phyloP scores from a whole-genome alignment of 2,329 filamentous ascomycete species.

The Alternaria rosae region DNA sequence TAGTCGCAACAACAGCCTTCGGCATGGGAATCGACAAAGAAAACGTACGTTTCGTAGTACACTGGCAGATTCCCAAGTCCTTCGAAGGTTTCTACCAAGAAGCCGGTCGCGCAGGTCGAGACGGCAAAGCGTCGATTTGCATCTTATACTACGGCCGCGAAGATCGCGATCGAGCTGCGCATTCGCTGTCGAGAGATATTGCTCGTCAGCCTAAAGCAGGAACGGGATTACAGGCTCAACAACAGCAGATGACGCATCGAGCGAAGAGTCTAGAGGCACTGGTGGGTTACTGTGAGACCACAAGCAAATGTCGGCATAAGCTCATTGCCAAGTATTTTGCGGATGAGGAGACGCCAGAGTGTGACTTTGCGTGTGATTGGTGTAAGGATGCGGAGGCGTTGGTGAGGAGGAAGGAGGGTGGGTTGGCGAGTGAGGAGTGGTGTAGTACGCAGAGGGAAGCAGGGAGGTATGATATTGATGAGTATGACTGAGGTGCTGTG shows the following conservation, averaged over 20 bases:
- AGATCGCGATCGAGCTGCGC: conserved; percentile 77
- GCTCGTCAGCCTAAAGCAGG: conserved; percentile 58
- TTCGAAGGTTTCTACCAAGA: conserved; percentile 98
- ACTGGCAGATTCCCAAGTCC: conserved; percentile 92
- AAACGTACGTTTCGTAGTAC: conserved; percentile 90
- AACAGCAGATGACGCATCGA: conserved; percentile 50
- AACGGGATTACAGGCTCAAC: conserved; percentile 43
- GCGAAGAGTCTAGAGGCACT: conserved; percentile 62
- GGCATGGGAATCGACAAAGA: conserved; percentile 98
- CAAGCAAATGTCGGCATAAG: conserved; percentile 73
- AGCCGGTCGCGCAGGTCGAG: conserved; percentile 87
- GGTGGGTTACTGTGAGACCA: conserved; percentile 82
- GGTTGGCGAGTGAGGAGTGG: conserved; percentile 59
- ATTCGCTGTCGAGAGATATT: conserved; percentile 57
- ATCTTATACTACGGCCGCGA: conserved; percentile 91
- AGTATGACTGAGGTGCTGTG: conserved; percentile 39
- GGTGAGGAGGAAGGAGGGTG: conserved; percentile 53
- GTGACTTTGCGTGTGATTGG: conserved; percentile 60
- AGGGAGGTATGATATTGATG: conserved; percentile 51
- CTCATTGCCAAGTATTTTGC: conserved; percentile 49
- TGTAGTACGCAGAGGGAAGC: conserved; percentile 56
- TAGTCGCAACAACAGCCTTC: conserved; percentile 94
- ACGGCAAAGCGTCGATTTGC: conserved; percentile 85
- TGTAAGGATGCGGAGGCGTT: conserved; percentile 54
- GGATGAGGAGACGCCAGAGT: conserved; percentile 45